Evolutionary conservation across 805 yeast genomes (phyloP).

Genomic region (Candida taoyuanica): DNA sequence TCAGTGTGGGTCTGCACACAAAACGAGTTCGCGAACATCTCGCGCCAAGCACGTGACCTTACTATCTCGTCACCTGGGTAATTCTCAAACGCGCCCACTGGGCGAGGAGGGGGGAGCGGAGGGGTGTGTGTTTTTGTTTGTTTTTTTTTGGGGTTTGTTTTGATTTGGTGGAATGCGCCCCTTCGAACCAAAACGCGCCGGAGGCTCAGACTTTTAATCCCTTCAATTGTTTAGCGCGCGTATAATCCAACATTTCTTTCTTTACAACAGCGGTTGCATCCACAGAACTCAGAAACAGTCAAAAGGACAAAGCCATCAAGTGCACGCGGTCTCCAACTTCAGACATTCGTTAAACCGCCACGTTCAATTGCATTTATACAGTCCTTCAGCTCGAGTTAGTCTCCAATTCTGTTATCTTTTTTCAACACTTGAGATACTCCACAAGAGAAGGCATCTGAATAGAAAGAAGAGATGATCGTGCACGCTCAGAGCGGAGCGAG

Average conservation of each 20-base stretch:
- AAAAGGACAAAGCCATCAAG: not conserved
- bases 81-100: too few relatives aligned
- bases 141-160: too few relatives aligned
- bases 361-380: not conserved
- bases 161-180: constrained; percentile 9
- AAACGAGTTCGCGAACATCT: not conserved
- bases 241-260: too few relatives aligned
- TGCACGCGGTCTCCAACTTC: constrained; percentile 2
- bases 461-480: constrained; percentile 1
- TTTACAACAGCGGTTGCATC: too few relatives aligned
- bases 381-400: not conserved
- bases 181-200: constrained; percentile 1
- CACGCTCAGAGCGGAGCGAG: constrained; percentile 9
- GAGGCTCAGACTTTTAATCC: not conserved
- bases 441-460: not conserved
- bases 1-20: too few relatives aligned
- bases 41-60: not conserved
- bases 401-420: too few relatives aligned
- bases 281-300: too few relatives aligned
- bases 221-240: not conserved
- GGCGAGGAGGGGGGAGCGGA: too few relatives aligned
- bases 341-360: constrained; percentile 2
- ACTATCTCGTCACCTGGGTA: not conserved
- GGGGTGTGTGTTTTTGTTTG: too few relatives aligned
- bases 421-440: not conserved